Evolutionary conservation across 768 basidiomycete species (phyloP).

Genomic region (Lactarius sp.): DNA sequence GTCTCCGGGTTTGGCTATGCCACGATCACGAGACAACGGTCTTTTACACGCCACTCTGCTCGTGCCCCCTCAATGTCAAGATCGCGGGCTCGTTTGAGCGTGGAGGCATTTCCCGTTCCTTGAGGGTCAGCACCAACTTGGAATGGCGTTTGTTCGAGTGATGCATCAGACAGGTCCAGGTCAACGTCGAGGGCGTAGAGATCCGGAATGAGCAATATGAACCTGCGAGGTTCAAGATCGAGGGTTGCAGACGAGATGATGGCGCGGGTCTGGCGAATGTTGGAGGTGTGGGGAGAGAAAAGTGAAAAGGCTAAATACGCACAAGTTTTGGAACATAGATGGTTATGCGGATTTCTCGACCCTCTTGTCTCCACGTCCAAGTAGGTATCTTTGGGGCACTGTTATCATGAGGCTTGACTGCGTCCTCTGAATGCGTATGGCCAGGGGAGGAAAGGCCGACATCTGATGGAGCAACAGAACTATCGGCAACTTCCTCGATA

Average conservation of each 20-base stretch:
- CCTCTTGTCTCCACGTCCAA: constrained; percentile 53
- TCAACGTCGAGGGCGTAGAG: constrained; percentile 53
- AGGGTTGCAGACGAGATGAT: constrained; percentile 47
- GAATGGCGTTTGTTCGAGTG: constrained; percentile 37
- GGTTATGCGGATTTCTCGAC: constrained; percentile 42
- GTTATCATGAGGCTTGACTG: not conserved
- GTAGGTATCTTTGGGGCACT: constrained; percentile 30
- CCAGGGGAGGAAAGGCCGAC: constrained; percentile 29
- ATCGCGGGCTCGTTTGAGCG: constrained; percentile 52
- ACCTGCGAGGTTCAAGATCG: constrained; percentile 58
- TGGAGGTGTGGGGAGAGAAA: not conserved
- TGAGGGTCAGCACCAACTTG: constrained; percentile 21
- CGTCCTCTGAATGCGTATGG: not conserved
- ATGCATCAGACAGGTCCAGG: constrained; percentile 50
- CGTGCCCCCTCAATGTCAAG: constrained; percentile 58
- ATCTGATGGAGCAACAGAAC: not conserved
- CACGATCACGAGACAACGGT: constrained; percentile 44
- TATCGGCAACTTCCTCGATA: constrained; percentile 42
- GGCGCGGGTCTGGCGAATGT: constrained; percentile 40
- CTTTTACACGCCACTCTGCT: constrained; percentile 64
- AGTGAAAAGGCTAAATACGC: constrained; percentile 31
- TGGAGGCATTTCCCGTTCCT: constrained; percentile 36
- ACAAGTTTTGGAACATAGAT: constrained; percentile 56
- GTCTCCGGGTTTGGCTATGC: constrained; percentile 28
- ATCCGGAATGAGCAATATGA: constrained; percentile 48